Evolutionary conservation across 2,329 filamentous ascomycete genomes (phyloP), one percentile per base, ranked within the genome.

Genomic region (Penicillium verrucosum): DNA sequence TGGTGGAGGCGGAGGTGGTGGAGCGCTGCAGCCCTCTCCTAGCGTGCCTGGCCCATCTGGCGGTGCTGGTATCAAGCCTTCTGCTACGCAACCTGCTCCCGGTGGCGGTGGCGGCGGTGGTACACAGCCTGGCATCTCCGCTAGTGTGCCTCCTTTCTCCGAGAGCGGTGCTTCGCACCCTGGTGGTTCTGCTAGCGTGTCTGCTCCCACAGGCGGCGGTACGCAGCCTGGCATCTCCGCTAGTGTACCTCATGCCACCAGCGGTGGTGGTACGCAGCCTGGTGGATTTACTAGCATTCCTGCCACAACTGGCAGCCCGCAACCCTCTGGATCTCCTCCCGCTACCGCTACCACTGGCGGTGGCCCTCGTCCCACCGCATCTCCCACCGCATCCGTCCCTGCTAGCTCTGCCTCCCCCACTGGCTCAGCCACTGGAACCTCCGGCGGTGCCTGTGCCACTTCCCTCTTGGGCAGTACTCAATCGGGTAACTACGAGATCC

Each of bases 401-500:
- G 48, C 44, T 37, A 59, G 45, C 34, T 48, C 59, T 25, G n/a
- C 61, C 16, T 59, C 63, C 5, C 41, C 41, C 21, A 37, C 50
- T 18, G 29, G 60, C 18, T 51, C 67, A 8, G 23, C 32, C 10
- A 60, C 50, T 67, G 37, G 54, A 27, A 57, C 59, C 9, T 47
- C 63, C 32, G 52, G 57, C 32, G 60, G 61, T 47, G 63, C 62
- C 64, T 83, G 81, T 66, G 78, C 79, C 38, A 73, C 77, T 34
- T 67, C 77, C 42, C 71, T 84, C 48, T 68, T 72, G 9, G 34
- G 34, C 34, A 73, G 77, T 34, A 67, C 77, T 42, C 71, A 83
- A 48, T 68, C 72, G 7, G 77, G 77, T 8, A 66, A 75, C 41
- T 85, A 78, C 64, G 76, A 83, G 67, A 85, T 77, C 71, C 85